phyloP scores from a whole-genome alignment of 495 filamentous ascomycete genomes.

The Glutinoglossum americanum region DNA sequence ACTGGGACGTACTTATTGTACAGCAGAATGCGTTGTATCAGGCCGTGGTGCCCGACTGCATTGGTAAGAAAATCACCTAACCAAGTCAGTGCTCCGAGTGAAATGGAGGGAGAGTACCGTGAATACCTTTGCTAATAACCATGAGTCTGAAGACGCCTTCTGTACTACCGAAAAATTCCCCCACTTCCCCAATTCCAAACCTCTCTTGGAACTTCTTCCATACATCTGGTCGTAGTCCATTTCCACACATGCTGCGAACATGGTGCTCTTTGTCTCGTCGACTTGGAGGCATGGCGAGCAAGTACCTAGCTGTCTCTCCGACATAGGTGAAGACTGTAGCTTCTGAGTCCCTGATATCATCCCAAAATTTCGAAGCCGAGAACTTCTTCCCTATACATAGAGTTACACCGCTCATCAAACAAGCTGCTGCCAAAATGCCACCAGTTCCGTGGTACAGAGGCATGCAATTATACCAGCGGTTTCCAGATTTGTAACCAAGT shows the following conservation, averaged over 20 bases:
- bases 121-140: constrained; percentile 12
- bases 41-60: constrained; percentile 53
- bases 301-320: constrained; percentile 60
- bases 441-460: constrained; percentile 66
- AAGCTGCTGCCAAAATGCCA: constrained; percentile 28
- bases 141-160: constrained; percentile 16
- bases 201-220: constrained; percentile 48
- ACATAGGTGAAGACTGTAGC: constrained; percentile 62
- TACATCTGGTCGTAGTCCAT: constrained; percentile 57
- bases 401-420: constrained; percentile 33
- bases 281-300: constrained; percentile 44
- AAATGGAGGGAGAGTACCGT: background rate
- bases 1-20: constrained; percentile 40
- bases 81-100: constrained; percentile 5
- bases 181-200: constrained; percentile 9
- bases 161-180: constrained; percentile 22
- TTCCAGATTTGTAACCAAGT: background rate
- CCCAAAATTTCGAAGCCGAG: constrained; percentile 51
- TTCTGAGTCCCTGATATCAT: constrained; percentile 42
- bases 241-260: constrained; percentile 49
- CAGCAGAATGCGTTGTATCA: constrained; percentile 27
- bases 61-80: constrained; percentile 15
- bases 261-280: constrained; percentile 42
- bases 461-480: constrained; percentile 56
- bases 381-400: constrained; percentile 52